Evolutionary conservation across 306 rosid species (phyloP).

Genomic region (Castanopsis chinensis): DNA sequence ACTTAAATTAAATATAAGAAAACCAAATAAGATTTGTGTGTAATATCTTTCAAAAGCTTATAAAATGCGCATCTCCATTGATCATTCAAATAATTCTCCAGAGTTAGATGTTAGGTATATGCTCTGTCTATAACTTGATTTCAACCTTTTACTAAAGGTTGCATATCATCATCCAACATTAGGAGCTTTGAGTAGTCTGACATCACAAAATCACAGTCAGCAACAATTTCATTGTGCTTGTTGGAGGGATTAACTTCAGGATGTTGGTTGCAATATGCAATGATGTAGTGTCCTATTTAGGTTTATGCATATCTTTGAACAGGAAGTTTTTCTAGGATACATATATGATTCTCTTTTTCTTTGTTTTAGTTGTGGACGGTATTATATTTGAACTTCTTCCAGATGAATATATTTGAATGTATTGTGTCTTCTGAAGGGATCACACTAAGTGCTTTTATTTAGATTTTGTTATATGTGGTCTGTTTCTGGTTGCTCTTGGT

Average conservation of each 20-base stretch:
- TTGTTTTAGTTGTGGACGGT: not conserved
- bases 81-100: not conserved
- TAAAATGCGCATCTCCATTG: not conserved
- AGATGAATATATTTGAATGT: not conserved
- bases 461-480: not conserved
- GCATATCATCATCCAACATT: not conserved
- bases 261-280: not conserved
- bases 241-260: not conserved
- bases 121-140: not conserved
- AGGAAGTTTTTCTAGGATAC: not conserved
- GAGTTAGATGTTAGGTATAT: not conserved
- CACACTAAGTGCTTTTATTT: not conserved
- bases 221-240: not conserved
- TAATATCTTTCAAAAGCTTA: not conserved
- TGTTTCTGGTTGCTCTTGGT: not conserved
- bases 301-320: not conserved
- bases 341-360: not conserved
- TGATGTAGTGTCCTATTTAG: not conserved
- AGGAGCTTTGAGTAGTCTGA: not conserved
- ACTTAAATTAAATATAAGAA: constrained; percentile 5
- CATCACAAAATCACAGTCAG: not conserved
- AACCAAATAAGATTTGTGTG: not conserved
- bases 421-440: not conserved
- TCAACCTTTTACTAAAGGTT: not conserved
- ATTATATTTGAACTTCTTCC: not conserved